A percentile compares a stretch with the other conserved stretches of the same genome.
Evolutionary conservation across 345 rosid genomes (phyloP).

Genomic region (Syzygium grande): DNA sequence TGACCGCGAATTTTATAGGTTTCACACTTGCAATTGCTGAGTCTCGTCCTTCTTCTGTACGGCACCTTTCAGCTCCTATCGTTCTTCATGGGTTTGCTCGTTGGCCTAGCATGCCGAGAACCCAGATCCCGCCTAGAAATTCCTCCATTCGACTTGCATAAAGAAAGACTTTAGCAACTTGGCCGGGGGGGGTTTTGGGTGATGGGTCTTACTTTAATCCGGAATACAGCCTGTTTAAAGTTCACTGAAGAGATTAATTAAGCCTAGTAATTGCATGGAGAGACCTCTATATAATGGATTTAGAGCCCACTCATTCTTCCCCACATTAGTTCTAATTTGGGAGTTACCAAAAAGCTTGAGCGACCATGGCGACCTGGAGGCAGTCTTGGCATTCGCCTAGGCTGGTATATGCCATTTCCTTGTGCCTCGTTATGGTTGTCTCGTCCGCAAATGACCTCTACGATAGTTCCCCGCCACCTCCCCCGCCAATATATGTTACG

Average conservation of each 20-base stretch:
- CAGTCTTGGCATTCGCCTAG: constrained; percentile 3
- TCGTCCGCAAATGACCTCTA: background rate
- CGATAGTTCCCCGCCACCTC: background rate
- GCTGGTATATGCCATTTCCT: constrained; percentile 1
- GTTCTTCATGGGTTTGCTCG: background rate
- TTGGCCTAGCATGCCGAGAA: background rate
- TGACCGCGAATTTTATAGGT: background rate
- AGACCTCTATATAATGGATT: background rate
- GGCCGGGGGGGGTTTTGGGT: background rate
- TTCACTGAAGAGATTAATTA: background rate
- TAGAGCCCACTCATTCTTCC: background rate
- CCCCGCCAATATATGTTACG: background rate
- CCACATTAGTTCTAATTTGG: background rate
- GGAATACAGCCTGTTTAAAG: background rate
- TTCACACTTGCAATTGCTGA: background rate
- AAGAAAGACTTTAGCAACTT: background rate
- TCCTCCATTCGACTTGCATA: background rate
- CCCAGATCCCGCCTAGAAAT: background rate
- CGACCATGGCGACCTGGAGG: background rate
- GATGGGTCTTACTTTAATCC: background rate
- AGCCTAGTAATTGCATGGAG: background rate
- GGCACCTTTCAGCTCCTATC: background rate
- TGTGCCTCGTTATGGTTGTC: constrained; percentile 13
- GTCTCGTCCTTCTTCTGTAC: background rate
- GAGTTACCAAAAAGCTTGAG: background rate